Base-by-base conservation (phyloP, 305 asterid genomes). In the Nicotiana rustica region DNA sequence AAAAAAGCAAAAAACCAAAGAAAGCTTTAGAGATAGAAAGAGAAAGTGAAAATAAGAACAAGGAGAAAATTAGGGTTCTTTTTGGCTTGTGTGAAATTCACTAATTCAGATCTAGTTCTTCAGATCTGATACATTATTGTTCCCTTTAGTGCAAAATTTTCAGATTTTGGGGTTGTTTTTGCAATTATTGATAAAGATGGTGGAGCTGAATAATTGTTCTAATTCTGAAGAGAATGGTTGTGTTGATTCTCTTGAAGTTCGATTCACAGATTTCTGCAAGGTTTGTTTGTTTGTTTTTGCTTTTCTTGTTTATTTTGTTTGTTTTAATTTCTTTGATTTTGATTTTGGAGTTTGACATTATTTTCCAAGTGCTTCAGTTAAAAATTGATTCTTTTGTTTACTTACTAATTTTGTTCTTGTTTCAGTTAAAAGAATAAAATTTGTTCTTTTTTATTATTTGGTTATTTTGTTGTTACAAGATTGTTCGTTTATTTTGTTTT, bases 201-300 rank as follows among this genome's bases (percentile, higher is more conserved):
- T 15, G 44, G 80, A 75, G 65, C 65, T 29, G 44, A 75, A 15
- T 57, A 61, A 21, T 71, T 2, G 13, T 41, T 70, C 57, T 2
- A 19, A 47, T 71, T 19, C 60, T 15, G 65, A 52, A 29, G 65
- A 75, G 7, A 52, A 14, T 75, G 67, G 85, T 75, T 15, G 80
- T 12, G 52, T n/a, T 69, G 79, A 57, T 67, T 78, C 55, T 66
- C 82, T 92, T 86, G 95, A 91, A 86, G 88, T 89, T 85, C 94
- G 96, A 73, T 95, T 95, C 80, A 73, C 86, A 55, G 81, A 87
- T 82, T 93, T 95, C 79, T 95, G 94, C 95, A 88, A 93, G 98
- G 98, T 93, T 77, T 85, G 3, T 31, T 52, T 10, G 25, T 17
- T 2, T 59, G 25, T 13, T n/a, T 47, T 47, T 36, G 1, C 5